Base-by-base conservation (phyloP, 2,329 filamentous ascomycete genomes). In the Alternaria postmessia region DNA sequence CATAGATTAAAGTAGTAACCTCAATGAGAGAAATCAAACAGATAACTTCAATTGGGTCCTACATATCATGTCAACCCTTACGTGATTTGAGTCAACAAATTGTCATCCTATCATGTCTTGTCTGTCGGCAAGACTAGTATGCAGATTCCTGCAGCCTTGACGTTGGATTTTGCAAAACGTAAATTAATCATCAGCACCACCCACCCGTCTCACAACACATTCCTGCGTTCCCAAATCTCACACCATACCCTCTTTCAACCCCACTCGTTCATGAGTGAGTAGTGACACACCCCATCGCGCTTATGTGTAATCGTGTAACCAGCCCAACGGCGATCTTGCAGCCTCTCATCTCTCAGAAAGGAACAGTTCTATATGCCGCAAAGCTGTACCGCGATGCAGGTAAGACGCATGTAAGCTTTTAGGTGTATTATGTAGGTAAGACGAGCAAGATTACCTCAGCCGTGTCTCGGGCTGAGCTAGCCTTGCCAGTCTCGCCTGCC, bases 1-100 rank as follows among this genome's bases (percentile, higher is more conserved):
- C 7, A 48, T 48, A 48, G 28, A 34, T 36, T 36, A 48, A 36
- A 48, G 46, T 36, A 48, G 46, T 48, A 48, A 48, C 30, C 18
- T 22, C 5, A 22, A 3, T n/a, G 8, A 5, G 38, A 41, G 38
- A 41, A 41, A 41, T 41, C 38, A 41, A 22, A 22, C 38, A 12
- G 9, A 12, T 41, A 18, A 22, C 38, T 41, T 41, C 4, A 14
- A 41, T 22, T 5, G 18, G 8, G 7, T 20, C n/a, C 18, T 11
- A 36, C 32, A n/a, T 38, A 8, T n/a, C 16, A 3, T 38, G 16
- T 4, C 34, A n/a, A n/a, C 16, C 7, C 3, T 30, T 11, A 30
- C 11, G 28, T 30, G 28, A 30, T 11, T 11, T 30, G 3, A 30
- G 11, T 30, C 28, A 30, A 30, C 9, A 11, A 30, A 30, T 11